Percentiles rank a stretch among this genome's conserved stretches.
Evolutionary conservation across 495 filamentous ascomycete genomes (phyloP).

Genomic region (Hyaloscypha variabilis): DNA sequence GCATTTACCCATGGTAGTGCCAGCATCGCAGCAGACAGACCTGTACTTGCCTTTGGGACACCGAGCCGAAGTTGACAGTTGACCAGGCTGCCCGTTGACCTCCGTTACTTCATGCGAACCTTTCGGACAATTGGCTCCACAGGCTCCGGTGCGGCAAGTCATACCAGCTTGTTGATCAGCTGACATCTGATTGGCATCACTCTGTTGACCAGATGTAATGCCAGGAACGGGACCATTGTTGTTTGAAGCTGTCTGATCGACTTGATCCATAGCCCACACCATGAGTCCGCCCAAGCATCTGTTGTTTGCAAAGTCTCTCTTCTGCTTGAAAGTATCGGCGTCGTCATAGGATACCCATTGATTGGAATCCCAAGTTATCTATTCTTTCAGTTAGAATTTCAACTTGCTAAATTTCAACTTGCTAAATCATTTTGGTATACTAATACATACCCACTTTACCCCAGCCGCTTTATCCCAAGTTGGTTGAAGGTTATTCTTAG

Average conservation of each 20-base stretch:
- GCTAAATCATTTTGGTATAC: no score
- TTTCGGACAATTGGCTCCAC: no score
- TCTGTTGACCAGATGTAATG: constrained; percentile 15
- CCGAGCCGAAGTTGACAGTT: no score
- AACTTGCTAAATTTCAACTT: no score
- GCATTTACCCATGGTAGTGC: constrained; percentile 31
- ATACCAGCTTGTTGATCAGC: no score
- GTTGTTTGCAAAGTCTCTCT: constrained; percentile 40
- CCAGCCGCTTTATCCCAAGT: constrained; percentile 19
- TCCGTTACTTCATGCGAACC: no score
- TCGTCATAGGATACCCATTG: constrained; percentile 51
- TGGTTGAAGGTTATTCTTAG: constrained; percentile 32
- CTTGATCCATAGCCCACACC: constrained; percentile 42
- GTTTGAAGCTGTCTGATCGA: no score
- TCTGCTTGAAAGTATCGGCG: constrained; percentile 40
- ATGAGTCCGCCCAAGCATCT: constrained; percentile 45
- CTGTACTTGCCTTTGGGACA: constrained; percentile 1
- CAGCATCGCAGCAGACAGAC: constrained; percentile 22
- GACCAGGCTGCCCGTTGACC: no score
- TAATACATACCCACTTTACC: no score
- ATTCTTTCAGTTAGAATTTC: not conserved
- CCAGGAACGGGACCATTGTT: no score
- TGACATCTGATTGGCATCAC: no score
- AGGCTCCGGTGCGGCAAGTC: no score
- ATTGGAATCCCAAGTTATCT: constrained; percentile 35